Base-by-base conservation (phyloP, 257 asterid genomes). In the Nyctanthes arbortristis region DNA sequence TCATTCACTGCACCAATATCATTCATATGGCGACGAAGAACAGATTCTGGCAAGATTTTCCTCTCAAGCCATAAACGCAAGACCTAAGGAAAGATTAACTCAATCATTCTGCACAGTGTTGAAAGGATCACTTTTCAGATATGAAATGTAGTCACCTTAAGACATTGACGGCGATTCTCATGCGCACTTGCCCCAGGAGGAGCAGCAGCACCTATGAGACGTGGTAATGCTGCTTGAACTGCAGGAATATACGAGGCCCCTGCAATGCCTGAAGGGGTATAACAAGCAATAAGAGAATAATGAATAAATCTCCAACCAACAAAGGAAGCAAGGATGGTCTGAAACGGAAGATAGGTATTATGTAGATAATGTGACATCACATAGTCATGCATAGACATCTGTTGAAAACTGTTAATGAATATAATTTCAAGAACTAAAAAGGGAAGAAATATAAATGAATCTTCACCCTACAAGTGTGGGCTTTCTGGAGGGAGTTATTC, bases 151-250 rank as follows among this genome's bases (percentile, higher is more conserved):
- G 61, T 82, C 80, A 93, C 99, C 96, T 93, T 93, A 63, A 79
- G 95, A 76, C 97, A 91, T 69, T 91, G 99, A 67, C 96, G 96
- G 37, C 99, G 99, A 75, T 93, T 93, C 79, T 93, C 99, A 69
- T 88, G 87, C 61, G 95, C 95, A 66, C 88, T 85, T 37, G 88
- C 70, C 66, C 96, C 96, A 71, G 94, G 74, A 0, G 99, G 99
- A 75, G 96, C 96, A 70, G 96, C 96, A 67, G 95, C 96, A 39
- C 88, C 92, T 73, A 93, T 72, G 63, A 93, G 89, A 67, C 95
- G 96, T 69, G 96, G 84, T 74, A 93, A 77, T 62, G 95, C 96
- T 65, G 91, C 87, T 79, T 88, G 96, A 78, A 93, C 96, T 45
- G 73, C 83, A 70, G 99, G 99, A 75, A 93, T 79, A 81, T 91